Evolutionary conservation across 495 filamentous ascomycete species (phyloP).

Genomic region (Sabuloglossum arenarium): DNA sequence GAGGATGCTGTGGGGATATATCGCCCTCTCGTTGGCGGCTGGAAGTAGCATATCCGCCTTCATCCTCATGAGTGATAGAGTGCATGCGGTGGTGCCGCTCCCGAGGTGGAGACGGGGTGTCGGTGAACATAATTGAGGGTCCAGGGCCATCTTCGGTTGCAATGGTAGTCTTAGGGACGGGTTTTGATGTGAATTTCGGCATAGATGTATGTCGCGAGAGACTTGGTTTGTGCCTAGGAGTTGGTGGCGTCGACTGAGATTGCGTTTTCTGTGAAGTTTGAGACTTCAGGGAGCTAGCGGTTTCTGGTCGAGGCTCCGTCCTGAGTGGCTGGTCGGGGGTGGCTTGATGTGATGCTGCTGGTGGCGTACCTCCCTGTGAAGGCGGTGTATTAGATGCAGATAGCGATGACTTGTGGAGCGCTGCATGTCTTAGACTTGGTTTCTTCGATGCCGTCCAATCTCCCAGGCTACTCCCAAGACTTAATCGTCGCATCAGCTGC

Average conservation of each 20-base stretch:
- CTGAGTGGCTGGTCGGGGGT: not conserved
- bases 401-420: constrained; percentile 1
- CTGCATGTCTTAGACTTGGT: constrained; percentile 7
- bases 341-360: not conserved
- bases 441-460: constrained; percentile 2
- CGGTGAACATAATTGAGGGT: constrained; percentile 60
- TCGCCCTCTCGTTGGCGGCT: constrained; percentile 4
- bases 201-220: constrained; percentile 22
- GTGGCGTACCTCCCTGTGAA: not conserved
- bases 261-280: constrained; percentile 14
- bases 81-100: not conserved
- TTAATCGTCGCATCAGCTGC: constrained; percentile 8
- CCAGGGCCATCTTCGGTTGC: constrained; percentile 40
- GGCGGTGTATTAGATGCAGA: not conserved
- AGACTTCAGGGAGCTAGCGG: not conserved
- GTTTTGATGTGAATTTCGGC: constrained; percentile 47
- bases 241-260: not conserved
- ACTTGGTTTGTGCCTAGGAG: constrained; percentile 20
- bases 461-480: constrained; percentile 7
- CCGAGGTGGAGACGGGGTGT: constrained; percentile 22
- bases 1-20: not conserved
- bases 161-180: constrained; percentile 53
- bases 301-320: not conserved
- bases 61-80: not conserved
- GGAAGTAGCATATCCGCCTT: not conserved